Evolutionary conservation across 441 rosid genomes (phyloP).

Genomic region (Populus hybrid): DNA sequence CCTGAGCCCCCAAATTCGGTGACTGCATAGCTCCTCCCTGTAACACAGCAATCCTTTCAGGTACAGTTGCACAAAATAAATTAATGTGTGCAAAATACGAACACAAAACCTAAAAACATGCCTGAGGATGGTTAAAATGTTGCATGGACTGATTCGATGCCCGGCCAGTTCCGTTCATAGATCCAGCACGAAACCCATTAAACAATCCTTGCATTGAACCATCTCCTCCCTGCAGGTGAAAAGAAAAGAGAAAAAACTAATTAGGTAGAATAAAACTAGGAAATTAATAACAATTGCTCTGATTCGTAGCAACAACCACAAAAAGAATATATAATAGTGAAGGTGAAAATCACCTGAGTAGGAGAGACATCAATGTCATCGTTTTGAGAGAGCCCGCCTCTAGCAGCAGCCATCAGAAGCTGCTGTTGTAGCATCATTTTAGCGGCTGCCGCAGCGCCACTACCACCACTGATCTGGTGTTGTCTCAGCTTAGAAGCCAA

Average conservation of each 20-base stretch:
- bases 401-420: conserved; percentile 38
- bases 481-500: conserved; percentile 60
- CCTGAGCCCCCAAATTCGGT: conserved; percentile 35
- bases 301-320: background rate
- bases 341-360: background rate
- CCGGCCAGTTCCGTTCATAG: conserved; percentile 43
- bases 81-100: background rate
- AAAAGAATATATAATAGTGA: background rate
- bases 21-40: conserved; percentile 32
- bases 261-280: background rate
- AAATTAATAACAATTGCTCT: background rate
- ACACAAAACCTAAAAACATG: background rate
- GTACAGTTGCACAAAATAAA: background rate
- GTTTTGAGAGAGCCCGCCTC: conserved; percentile 37
- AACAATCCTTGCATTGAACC: conserved; percentile 46
- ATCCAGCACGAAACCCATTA: conserved; percentile 59
- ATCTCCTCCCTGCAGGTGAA: conserved; percentile 35
- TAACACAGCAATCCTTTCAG: background rate
- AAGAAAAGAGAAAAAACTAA: background rate
- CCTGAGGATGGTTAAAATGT: conserved; percentile 57
- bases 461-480: conserved; percentile 46
- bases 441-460: conserved; percentile 16
- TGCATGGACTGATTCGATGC: conserved; percentile 34
- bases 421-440: conserved; percentile 51
- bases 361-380: conserved; percentile 41